These are phyloP conservation scores for Lasiodiplodia citricola DNA, from an alignment of 2,329 filamentous ascomycete species.

Conservation along the genomic window DNA sequence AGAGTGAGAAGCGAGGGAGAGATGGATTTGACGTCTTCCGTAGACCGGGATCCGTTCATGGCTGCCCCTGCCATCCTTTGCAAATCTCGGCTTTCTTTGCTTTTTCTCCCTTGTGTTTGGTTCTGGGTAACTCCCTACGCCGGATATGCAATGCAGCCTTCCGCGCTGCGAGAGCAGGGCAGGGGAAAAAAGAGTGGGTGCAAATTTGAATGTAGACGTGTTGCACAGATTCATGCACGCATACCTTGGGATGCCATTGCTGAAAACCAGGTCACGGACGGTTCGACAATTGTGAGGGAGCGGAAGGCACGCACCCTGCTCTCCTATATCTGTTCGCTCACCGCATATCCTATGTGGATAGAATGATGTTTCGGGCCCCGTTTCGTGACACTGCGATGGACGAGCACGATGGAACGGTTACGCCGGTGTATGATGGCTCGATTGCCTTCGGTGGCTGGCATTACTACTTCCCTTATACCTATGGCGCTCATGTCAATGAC, in stretches of 20 bases:
- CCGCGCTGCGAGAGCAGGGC: constrained; percentile 6
- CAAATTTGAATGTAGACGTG: neutral
- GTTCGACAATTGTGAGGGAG: neutral
- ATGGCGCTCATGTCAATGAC: too few relatives aligned
- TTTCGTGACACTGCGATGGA: neutral
- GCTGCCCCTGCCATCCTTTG: neutral
- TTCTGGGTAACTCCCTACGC: neutral
- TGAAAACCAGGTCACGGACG: neutral
- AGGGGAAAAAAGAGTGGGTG: neutral
- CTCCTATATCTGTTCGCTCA: neutral
- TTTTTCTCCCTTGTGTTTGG: neutral
- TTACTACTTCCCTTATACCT: neutral
- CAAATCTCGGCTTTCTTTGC: neutral
- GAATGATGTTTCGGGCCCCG: neutral
- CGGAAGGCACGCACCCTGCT: neutral
- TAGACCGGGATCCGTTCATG: neutral
- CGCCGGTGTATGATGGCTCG: neutral
- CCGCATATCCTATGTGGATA: neutral
- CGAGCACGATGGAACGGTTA: neutral
- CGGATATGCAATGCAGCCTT: constrained; percentile 13
- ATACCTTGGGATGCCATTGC: neutral
- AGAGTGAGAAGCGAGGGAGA: neutral
- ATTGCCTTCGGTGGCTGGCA: neutral
- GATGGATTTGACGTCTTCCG: too few relatives aligned
- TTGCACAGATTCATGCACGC: neutral